Base-by-base conservation (phyloP, 2,329 filamentous ascomycete genomes). In the Fusarium mangiferae region DNA sequence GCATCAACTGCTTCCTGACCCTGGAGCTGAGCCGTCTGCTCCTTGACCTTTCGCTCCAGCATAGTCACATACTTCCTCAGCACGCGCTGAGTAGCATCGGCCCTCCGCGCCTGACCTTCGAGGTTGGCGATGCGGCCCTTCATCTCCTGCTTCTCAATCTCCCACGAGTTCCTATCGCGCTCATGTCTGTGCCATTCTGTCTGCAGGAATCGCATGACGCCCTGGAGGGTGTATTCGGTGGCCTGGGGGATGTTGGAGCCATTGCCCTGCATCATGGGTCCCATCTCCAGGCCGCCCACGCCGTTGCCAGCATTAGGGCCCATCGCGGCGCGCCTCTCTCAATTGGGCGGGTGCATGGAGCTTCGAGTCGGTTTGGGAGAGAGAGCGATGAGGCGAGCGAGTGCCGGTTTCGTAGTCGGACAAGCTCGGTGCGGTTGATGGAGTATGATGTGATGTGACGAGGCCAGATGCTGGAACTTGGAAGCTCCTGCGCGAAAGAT, bases 101-200 rank as follows among this genome's bases (percentile, higher is more conserved):
- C 92, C 75, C 96, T 94, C 74, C 95, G 89, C 38, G 92, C 90
- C 76, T 97, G 94, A 62, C 96, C 96, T 84, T 99, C 96, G 74
- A 98, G 90, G 79, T 94, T 93, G 58, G 96, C 96, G 85, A 99
- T 98, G 80, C 97, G 92, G 76, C 94, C 95, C 86, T 97, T 98
- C 96, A 99, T 98, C 85, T 99, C 96, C 79, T 97, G 96, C 81
- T 95, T 92, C 84, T 99, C 96, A 81, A 99, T 99, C 84, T 99
- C 96, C 96, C 96, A 99, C 42, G 95, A 92, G 84, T 99, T 99
- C 78, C 96, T 91, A 81, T 98, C 96, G 84, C 96, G 93, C 85
- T 99, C 96, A 83, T 99, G 96, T 77, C 94, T 93, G 84, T 99
- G 96, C 96, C 96, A 99, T 89, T 99, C 96, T 54, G 96, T 96